Conservation (phyloP, 1,139 yeast genomes). For the Meyerozyma elateridarum region DNA sequence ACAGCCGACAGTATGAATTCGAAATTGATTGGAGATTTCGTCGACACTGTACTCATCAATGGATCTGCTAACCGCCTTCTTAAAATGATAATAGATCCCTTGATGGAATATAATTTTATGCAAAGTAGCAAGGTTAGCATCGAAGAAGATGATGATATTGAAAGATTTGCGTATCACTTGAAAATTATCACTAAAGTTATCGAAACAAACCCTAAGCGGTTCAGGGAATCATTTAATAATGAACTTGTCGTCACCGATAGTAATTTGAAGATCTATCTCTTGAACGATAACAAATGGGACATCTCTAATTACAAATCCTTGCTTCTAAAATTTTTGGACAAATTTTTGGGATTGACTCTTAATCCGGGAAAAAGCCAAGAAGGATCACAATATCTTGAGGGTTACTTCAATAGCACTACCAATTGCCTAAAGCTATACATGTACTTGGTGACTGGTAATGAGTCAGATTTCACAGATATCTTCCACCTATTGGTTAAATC, state of each 20-base stretch:
- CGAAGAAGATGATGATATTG: constrained; percentile 47
- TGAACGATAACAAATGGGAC: constrained; percentile 43
- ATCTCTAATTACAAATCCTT: constrained; percentile 62
- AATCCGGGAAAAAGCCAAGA: constrained; percentile 19
- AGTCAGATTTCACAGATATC: constrained; percentile 42
- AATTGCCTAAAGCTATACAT: constrained; percentile 39
- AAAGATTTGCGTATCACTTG: constrained; percentile 54
- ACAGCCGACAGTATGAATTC: constrained; percentile 37
- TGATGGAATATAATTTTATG: constrained; percentile 38
- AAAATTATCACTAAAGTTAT: constrained; percentile 49
- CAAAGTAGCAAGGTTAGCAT: constrained; percentile 12
- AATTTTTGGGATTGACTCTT: constrained; percentile 34
- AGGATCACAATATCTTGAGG: constrained; percentile 14
- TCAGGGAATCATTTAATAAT: constrained; percentile 45
- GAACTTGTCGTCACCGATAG: constrained; percentile 56
- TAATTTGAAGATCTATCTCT: constrained; percentile 30
- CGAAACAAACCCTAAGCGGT: constrained; percentile 33
- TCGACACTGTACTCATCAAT: constrained; percentile 43
- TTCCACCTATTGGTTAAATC: constrained; percentile 25
- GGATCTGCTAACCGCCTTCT: constrained; percentile 60
- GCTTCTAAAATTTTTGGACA: constrained; percentile 41
- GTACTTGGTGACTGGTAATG: constrained; percentile 51
- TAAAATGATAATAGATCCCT: constrained; percentile 49
- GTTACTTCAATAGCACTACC: constrained; percentile 26
- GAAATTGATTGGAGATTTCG: constrained; percentile 53